Evolutionary conservation across 2,329 filamentous ascomycete species (phyloP).

Genomic region (Metarhizium anisopliae): DNA sequence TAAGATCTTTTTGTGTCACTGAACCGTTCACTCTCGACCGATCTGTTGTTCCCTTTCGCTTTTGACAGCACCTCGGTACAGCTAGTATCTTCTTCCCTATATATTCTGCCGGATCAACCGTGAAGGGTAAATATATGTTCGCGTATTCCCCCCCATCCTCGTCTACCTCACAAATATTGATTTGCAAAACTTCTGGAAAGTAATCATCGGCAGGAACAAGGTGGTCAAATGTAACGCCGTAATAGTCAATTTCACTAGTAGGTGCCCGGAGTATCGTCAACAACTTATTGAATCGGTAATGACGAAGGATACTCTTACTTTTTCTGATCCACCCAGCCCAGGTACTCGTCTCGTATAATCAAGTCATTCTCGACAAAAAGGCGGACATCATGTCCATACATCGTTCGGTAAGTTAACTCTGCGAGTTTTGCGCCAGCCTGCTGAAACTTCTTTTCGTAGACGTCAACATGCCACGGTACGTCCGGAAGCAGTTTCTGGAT

Average conservation of each 20-base stretch:
- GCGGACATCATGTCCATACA: slow-evolving; percentile 7
- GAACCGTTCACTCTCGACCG: not conserved
- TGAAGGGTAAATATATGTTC: slow-evolving; percentile 23
- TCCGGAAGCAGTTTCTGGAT: slow-evolving; percentile 12
- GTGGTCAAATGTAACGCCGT: slow-evolving; percentile 32
- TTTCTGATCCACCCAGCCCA: slow-evolving; percentile 7
- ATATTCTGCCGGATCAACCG: slow-evolving; percentile 26
- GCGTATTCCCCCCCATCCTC: slow-evolving; percentile 20
- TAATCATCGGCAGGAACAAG: slow-evolving; percentile 23
- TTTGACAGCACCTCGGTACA: slow-evolving; percentile 30
- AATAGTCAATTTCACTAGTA: slow-evolving; percentile 7
- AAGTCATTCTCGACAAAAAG: slow-evolving; percentile 4
- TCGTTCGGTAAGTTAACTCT: slow-evolving; percentile 3
- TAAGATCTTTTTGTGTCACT: no score
- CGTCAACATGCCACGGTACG: slow-evolving; percentile 6
- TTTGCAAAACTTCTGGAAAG: slow-evolving; percentile 31
- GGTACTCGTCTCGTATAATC: slow-evolving; percentile 13
- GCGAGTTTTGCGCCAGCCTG: slow-evolving; percentile 9
- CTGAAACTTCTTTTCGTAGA: slow-evolving; percentile 5
- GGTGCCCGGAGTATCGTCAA: no score
- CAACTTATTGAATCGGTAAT: not conserved
- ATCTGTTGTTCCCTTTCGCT: slow-evolving; percentile 5
- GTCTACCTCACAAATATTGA: slow-evolving; percentile 33
- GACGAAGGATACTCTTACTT: not conserved
- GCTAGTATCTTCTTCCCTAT: slow-evolving; percentile 29